Evolutionary conservation across 1,284 basidiomycete species (phyloP), one percentile per base, ranked within the genome.

Genomic region (Cutaneotrichosporon sp.): DNA sequence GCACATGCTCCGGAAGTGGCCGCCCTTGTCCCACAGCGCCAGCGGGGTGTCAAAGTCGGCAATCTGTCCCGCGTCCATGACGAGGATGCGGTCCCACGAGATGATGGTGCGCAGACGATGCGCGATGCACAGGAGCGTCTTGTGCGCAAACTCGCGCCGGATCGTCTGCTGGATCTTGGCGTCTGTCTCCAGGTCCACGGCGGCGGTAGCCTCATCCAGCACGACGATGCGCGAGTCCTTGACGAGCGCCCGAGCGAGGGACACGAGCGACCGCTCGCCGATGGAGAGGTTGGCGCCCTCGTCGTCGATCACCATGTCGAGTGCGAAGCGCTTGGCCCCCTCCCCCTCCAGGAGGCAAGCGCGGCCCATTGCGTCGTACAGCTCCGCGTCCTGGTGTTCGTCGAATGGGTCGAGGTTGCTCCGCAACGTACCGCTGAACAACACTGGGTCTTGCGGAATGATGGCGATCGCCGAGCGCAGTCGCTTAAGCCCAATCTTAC

Each of bases 311-410:
- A 55, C n/a, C 11, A 66, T 65, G 71, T 89, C 85, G 24, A 91
- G 77, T 65, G 85, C 85, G 78, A 88, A 89, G 69, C 58, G 58
- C 46, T 38, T 49, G 10, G 65, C 64, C 3, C 55, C 60, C 16
- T 6, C 68, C 69, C 67, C 59, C 10, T 67, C 65, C 20, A 91
- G 84, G 9, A 94, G 84, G 73, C 90, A 87, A 0, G 91, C 86
- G 29, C 91, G 86, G 67, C 86, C 86, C 42, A 94, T 81, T 9
- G 91, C 89, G 69, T 92, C 90, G 87, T 90, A 92, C 22, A 94
- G 81, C 34, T 83, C 84, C 7, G 85, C 85, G 70, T 93, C 91
- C 63, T 87, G 87, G 69, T 89, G 84, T 54, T 85, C 77, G 58
- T 84, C 85, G 78, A 95, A 89, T 0, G 89, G 89, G 76, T 91